phyloP scores from a whole-genome alignment of 768 basidiomycete genomes.

The Tulasnella sp. region DNA sequence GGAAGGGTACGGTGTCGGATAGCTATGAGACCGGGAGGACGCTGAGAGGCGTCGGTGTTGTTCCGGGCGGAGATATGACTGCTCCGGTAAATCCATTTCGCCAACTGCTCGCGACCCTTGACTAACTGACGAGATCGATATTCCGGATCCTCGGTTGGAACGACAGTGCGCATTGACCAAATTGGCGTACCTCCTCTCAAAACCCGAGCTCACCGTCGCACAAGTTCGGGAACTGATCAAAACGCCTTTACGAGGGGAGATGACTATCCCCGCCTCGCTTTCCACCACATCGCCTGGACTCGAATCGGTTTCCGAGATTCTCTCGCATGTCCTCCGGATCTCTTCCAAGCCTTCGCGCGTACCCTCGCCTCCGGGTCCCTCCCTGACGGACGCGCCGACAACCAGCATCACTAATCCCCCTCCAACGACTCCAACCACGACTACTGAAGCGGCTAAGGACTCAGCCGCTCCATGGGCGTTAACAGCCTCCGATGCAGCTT shows the following conservation, averaged over 20 bases:
- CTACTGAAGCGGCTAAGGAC: conserved; percentile 17
- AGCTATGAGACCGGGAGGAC: conserved; percentile 71
- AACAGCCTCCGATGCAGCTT: conserved; percentile 64
- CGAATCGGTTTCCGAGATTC: conserved; percentile 16
- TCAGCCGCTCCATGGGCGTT: conserved; percentile 58
- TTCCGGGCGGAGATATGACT: conserved; percentile 87
- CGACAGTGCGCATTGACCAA: conserved; percentile 78
- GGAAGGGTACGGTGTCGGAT: conserved; percentile 75
- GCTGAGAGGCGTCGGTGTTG: conserved; percentile 59
- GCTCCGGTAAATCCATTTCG: conserved; percentile 53
- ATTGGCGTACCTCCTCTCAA: conserved; percentile 80
- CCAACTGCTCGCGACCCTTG: neutral
- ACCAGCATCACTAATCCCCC: neutral
- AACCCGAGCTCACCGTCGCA: conserved; percentile 53
- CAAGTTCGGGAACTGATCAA: conserved; percentile 68
- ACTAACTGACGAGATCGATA: neutral
- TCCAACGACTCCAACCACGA: neutral
- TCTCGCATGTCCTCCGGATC: conserved; percentile 18
- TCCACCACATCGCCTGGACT: conserved; percentile 24
- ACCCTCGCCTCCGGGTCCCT: neutral
- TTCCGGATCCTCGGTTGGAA: neutral
- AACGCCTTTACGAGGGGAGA: conserved; percentile 78
- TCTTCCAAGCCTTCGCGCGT: neutral
- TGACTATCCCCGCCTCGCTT: conserved; percentile 45
- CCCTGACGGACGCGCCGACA: neutral